phyloP scores from a whole-genome alignment of 2,329 filamentous ascomycete genomes.

The Blastomyces percursus region DNA sequence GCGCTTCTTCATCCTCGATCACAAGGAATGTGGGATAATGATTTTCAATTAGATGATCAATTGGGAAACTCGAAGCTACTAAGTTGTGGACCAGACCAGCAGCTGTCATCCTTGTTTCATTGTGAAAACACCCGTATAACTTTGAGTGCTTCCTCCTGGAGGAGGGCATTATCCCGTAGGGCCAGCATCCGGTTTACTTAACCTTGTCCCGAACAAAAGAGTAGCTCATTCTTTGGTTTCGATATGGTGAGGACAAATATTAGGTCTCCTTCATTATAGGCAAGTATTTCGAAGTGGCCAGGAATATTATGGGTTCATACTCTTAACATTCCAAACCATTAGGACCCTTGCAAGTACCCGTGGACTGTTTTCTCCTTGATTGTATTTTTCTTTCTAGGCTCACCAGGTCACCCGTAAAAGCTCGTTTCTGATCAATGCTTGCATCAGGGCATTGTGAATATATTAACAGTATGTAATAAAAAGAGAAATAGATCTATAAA shows the following conservation, averaged over 20 bases:
- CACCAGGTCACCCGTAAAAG: conserved; percentile 32
- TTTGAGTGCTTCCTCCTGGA: conserved; percentile 47
- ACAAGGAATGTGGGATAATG: conserved; percentile 9
- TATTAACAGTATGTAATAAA: background rate
- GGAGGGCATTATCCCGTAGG: conserved; percentile 47
- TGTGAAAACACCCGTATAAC: conserved; percentile 72
- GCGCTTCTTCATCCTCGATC: conserved; percentile 24
- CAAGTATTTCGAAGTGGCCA: conserved; percentile 41
- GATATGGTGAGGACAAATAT: conserved; percentile 45
- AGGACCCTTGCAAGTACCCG: conserved; percentile 33
- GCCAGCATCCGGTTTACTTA: conserved; percentile 58
- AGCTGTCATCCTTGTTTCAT: conserved; percentile 61
- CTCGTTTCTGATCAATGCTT: background rate
- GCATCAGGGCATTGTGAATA: background rate
- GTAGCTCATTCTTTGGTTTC: conserved; percentile 42
- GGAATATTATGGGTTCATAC: conserved; percentile 34
- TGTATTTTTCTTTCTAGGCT: conserved; percentile 35
- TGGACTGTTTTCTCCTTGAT: conserved; percentile 33
- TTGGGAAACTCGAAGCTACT: too few relatives aligned
- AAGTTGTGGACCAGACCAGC: conserved; percentile 65
- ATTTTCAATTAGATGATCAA: background rate
- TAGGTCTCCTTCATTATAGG: conserved; percentile 35
- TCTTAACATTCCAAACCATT: background rate
- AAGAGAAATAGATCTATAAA: background rate
- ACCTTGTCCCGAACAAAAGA: conserved; percentile 35